A percentile compares a stretch with the other conserved stretches of the same genome.
Evolutionary conservation across 345 rosid species (phyloP).

Genomic region (Gossypium anomalum): DNA sequence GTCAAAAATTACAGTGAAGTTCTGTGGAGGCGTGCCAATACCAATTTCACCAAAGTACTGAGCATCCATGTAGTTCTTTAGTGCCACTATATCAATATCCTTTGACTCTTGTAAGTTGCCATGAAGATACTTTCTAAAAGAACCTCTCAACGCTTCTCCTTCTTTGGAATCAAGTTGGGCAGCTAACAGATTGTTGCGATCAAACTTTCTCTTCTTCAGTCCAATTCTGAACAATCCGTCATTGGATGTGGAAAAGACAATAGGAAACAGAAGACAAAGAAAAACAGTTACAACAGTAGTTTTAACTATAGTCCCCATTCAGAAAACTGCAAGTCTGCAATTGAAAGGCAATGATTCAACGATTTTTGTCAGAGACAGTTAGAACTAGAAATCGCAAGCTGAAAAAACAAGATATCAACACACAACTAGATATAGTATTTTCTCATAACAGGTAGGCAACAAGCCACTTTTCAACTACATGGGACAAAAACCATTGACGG

Average conservation of each 20-base stretch:
- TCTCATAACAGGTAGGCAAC: neutral
- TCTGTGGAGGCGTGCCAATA: constrained; percentile 87
- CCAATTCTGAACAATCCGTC: constrained; percentile 58
- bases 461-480: neutral
- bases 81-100: constrained; percentile 59
- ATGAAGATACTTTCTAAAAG: constrained; percentile 34
- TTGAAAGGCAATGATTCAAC: neutral
- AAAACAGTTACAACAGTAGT: constrained; percentile 22
- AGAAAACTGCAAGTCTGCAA: constrained; percentile 23
- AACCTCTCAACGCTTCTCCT: constrained; percentile 41
- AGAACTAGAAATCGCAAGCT: neutral
- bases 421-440: neutral
- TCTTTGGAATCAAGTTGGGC: constrained; percentile 48
- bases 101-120: constrained; percentile 40
- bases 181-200: constrained; percentile 47
- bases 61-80: constrained; percentile 89
- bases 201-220: constrained; percentile 65
- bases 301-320: constrained; percentile 37
- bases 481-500: neutral
- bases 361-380: neutral
- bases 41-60: constrained; percentile 94
- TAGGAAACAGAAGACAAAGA: constrained; percentile 42
- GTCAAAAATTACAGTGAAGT: constrained; percentile 85
- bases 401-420: neutral
- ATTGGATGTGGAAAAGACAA: constrained; percentile 32